Evolutionary conservation across 805 yeast species (phyloP), one percentile per base, ranked within the genome.

Genomic region (Schwanniomyces vanrijiae): DNA sequence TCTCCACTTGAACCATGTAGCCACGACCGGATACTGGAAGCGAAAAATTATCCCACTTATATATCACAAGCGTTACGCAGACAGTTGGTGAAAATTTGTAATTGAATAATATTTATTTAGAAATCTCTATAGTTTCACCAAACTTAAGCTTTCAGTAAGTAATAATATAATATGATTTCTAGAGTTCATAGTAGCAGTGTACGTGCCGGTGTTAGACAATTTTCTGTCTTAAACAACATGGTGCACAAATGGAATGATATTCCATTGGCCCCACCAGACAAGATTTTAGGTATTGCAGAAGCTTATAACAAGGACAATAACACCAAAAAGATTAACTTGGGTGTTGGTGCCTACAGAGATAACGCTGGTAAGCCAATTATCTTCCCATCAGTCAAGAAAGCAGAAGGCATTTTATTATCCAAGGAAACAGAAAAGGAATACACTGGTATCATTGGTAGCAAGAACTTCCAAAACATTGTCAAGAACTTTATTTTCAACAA

Each of bases 261-360:
- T 54, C 77, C 77, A 37, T 68, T 72, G 60, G 77, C 77, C 47
- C 94, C 96, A 41, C 90, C 96, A 14, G 97, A 90, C 68, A 89
- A 90, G 57, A 90, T 90, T 61, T 68, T 86, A 54, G 90, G 96
- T 31, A 78, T 90, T 56, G 80, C 89, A 39, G 90, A 84, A 60
- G 82, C 86, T 29, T 92, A 74, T 77, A 79, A 78, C 62, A 74
- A 74, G 49, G 97, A 91, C 66, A 34, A 73, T 19, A 81, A 82
- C 65, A 68, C 81, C 9, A 58, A 68, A 14, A 86, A 81, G 62
- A 77, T 81, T 52, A 81, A 81, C 64, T 73, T 87, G 55, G 92
- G 94, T 50, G 90, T 86, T 18, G 95, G 98, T 44, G 92, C 98
- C n/a, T 92, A 92, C 75, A 81, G 98, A 65, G 96, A 90, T 66